Percentiles rank a stretch among this genome's conserved stretches.
phyloP scores from a whole-genome alignment of 2,329 filamentous ascomycete species.

The Mycosphaerella arachidis region DNA sequence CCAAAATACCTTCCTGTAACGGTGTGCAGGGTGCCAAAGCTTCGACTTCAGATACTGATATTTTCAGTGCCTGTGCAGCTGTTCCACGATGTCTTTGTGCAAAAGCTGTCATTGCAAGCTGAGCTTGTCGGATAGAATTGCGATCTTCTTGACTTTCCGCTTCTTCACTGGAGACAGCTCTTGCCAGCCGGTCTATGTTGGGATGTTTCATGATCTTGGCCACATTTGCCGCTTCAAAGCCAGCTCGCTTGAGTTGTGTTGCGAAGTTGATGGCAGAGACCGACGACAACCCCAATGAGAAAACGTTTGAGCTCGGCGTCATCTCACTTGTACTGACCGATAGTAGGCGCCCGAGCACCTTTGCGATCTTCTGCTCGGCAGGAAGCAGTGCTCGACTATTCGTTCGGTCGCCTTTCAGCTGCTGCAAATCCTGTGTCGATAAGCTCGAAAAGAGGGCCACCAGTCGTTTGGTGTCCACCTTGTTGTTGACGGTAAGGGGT shows the following conservation, averaged over 20 bases:
- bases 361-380: slow-evolving; percentile 48
- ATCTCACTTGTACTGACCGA: slow-evolving; percentile 44
- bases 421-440: slow-evolving; percentile 57
- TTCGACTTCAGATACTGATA: slow-evolving; percentile 57
- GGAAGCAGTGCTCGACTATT: slow-evolving; percentile 30
- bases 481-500: slow-evolving; percentile 84
- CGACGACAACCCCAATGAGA: slow-evolving; percentile 83
- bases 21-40: slow-evolving; percentile 77
- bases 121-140: slow-evolving; percentile 47
- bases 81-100: slow-evolving; percentile 56
- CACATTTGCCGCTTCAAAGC: slow-evolving; percentile 58
- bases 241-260: slow-evolving; percentile 57
- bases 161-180: slow-evolving; percentile 26
- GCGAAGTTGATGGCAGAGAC: slow-evolving; percentile 74
- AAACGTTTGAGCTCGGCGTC: slow-evolving; percentile 61
- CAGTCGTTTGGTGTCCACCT: slow-evolving; percentile 70
- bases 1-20: slow-evolving; percentile 81
- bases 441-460: slow-evolving; percentile 61
- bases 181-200: slow-evolving; percentile 39
- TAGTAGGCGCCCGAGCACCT: slow-evolving; percentile 53
- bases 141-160: slow-evolving; percentile 18
- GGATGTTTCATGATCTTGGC: slow-evolving; percentile 61
- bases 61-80: slow-evolving; percentile 51
- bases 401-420: slow-evolving; percentile 37
- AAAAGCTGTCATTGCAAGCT: slow-evolving; percentile 54